Evolutionary conservation across 2,329 filamentous ascomycete genomes (phyloP).

Genomic region (Pezicula neosporulosa): DNA sequence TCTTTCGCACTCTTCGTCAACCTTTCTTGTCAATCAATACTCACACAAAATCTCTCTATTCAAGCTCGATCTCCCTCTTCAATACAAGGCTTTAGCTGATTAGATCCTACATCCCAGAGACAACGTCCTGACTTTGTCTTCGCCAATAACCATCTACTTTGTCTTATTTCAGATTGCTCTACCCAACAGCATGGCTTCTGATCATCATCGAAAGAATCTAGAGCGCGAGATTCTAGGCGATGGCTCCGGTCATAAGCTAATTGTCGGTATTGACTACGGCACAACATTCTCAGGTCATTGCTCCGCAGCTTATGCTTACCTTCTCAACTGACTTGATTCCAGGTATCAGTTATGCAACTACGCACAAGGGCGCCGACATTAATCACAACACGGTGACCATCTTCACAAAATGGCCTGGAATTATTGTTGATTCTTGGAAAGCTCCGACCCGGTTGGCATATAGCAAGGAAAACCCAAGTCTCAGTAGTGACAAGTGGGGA

Average conservation of each 20-base stretch:
- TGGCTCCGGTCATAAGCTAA: conserved; percentile 13
- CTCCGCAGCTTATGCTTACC: neutral
- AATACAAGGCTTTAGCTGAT: no score
- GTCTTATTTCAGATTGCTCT: neutral
- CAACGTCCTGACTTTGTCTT: no score
- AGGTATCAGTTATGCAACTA: conserved; percentile 7
- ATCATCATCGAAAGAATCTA: neutral
- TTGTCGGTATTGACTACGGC: conserved; percentile 23
- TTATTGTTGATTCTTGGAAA: conserved; percentile 8
- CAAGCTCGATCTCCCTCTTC: no score
- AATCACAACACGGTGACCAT: conserved; percentile 11
- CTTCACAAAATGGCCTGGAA: conserved; percentile 15
- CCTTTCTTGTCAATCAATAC: no score
- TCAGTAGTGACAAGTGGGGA: conserved; percentile 16
- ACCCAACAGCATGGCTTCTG: neutral
- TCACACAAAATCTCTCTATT: no score
- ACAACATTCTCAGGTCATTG: conserved; percentile 20
- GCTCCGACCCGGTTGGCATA: conserved; percentile 19
- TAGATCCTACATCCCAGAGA: no score
- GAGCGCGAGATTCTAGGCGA: neutral
- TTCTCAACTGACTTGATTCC: neutral
- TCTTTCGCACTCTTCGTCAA: no score
- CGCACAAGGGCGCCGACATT: conserved; percentile 7
- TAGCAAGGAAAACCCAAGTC: conserved; percentile 8
- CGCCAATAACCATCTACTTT: neutral